A percentile compares a stretch with the other conserved stretches of the same genome.
Evolutionary conservation across 176 grass and related monocot species (phyloP).

Genomic region (Phoenix roebelenii): DNA sequence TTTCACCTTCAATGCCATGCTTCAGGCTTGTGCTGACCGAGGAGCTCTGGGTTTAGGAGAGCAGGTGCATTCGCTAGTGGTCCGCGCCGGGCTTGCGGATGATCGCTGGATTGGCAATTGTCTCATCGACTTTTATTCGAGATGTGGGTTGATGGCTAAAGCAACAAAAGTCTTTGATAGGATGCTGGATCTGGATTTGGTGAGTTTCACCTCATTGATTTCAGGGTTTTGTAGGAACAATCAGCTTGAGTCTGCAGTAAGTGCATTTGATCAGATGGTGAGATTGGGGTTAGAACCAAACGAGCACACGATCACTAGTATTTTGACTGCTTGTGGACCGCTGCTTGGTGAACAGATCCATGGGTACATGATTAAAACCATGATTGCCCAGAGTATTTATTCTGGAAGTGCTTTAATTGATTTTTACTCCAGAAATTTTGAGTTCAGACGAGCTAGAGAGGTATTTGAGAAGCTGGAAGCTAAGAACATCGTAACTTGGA

Average conservation of each 20-base stretch:
- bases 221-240: constrained; percentile 39
- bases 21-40: constrained; percentile 39
- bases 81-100: constrained; percentile 27
- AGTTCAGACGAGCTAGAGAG: constrained; percentile 12
- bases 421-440: constrained; percentile 48
- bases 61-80: constrained; percentile 59
- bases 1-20: constrained; percentile 63
- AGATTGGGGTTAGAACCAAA: constrained; percentile 36
- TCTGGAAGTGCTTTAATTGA: constrained; percentile 50
- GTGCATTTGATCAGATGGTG: constrained; percentile 38
- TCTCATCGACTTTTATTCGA: constrained; percentile 51
- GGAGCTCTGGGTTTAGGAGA: constrained; percentile 20
- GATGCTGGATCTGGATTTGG: constrained; percentile 43
- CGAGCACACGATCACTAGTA: constrained; percentile 49
- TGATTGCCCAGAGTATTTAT: constrained; percentile 34
- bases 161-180: constrained; percentile 30
- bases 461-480: constrained; percentile 41
- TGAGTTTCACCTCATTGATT: constrained; percentile 68
- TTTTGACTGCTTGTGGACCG: constrained; percentile 33
- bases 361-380: constrained; percentile 49
- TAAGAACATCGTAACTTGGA: constrained; percentile 66
- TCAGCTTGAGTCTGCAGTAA: constrained; percentile 21
- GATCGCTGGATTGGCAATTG: constrained; percentile 39
- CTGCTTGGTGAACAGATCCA: constrained; percentile 59
- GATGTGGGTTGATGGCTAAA: constrained; percentile 25